A percentile compares a stretch with the other conserved stretches of the same genome.
These are phyloP conservation scores for Botrytis paeoniae DNA, from an alignment of 2,329 filamentous ascomycete genomes.

Conservation along the genomic window DNA sequence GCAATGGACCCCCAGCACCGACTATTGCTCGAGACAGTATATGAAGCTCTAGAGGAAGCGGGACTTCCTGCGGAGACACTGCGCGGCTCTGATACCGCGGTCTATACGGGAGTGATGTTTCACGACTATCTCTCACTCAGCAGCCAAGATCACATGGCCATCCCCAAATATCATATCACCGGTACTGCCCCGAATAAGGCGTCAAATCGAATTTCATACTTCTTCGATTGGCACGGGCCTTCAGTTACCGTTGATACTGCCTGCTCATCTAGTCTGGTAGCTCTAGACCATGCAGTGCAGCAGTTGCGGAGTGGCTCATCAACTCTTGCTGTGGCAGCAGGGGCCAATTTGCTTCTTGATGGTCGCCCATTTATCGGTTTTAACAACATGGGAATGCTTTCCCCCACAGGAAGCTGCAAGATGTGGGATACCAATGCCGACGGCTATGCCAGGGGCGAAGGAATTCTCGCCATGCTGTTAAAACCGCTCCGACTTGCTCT, in stretches of 20 bases:
- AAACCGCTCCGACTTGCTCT: conserved; percentile 51
- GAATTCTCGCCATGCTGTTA: conserved; percentile 55
- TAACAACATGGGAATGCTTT: conserved; percentile 21
- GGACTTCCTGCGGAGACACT: not conserved
- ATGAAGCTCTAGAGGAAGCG: conserved; percentile 15
- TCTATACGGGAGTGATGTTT: conserved; percentile 16
- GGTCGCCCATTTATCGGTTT: conserved; percentile 14
- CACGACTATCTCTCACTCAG: conserved; percentile 26
- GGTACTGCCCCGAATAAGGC: conserved; percentile 43
- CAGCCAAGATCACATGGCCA: conserved; percentile 22
- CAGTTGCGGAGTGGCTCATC: conserved; percentile 46
- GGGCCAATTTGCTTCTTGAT: conserved; percentile 35
- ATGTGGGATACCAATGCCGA: conserved; percentile 58
- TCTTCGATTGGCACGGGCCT: conserved; percentile 47
- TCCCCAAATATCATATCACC: conserved; percentile 13
- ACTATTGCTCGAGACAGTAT: conserved; percentile 2
- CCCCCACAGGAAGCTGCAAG: conserved; percentile 26
- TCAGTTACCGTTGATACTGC: conserved; percentile 57
- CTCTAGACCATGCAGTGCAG: conserved; percentile 51
- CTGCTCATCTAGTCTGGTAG: conserved; percentile 54
- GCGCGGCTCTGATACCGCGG: conserved; percentile 17
- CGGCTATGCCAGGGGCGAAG: conserved; percentile 63
- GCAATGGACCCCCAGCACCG: conserved; percentile 20
- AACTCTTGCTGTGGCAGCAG: conserved; percentile 35
- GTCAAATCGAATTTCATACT: conserved; percentile 53